These are phyloP conservation scores for Catunica adiposa DNA, from an alignment of 2,329 filamentous ascomycete genomes.

Conservation along the genomic window DNA sequence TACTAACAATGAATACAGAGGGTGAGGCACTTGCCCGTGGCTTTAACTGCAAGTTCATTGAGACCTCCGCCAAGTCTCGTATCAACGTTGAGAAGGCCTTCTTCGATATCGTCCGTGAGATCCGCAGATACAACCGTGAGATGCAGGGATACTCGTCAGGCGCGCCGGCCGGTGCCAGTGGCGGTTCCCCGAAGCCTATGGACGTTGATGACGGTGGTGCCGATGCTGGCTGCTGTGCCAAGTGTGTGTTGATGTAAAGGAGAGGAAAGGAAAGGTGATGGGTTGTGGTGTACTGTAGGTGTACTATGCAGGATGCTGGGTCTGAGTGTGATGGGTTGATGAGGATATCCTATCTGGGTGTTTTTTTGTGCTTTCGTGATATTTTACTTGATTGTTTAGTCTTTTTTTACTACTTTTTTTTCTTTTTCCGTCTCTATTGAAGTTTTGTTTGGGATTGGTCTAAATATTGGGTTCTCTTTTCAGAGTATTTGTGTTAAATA, in stretches of 20 bases:
- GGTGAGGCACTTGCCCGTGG: constrained; percentile 69
- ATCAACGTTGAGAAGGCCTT: constrained; percentile 98
- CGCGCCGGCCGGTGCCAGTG: constrained; percentile 43
- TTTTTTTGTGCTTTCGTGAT: not conserved
- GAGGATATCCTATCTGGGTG: constrained; percentile 14
- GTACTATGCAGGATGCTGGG: not conserved
- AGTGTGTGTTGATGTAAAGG: constrained; percentile 67
- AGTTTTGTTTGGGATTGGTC: constrained; percentile 12
- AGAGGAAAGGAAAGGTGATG: not conserved
- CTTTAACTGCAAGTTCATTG: constrained; percentile 96
- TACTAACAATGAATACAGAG: constrained; percentile 41
- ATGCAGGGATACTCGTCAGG: constrained; percentile 74
- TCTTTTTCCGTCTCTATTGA: constrained; percentile 10
- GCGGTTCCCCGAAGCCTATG: constrained; percentile 54
- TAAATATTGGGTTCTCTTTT: not conserved
- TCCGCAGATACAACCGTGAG: constrained; percentile 95
- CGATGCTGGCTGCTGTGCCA: constrained; percentile 65
- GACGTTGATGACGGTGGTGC: constrained; percentile 55
- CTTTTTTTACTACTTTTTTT: not conserved
- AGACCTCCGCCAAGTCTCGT: constrained; percentile 94
- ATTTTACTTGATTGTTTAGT: not conserved
- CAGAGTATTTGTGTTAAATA: too few relatives aligned
- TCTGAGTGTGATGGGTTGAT: constrained; percentile 4
- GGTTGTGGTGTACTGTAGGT: not conserved
- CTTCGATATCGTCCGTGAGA: constrained; percentile 95